Percentiles rank a stretch among this genome's conserved stretches.
phyloP scores from a whole-genome alignment of 345 rosid species.

The Acer saccharum region DNA sequence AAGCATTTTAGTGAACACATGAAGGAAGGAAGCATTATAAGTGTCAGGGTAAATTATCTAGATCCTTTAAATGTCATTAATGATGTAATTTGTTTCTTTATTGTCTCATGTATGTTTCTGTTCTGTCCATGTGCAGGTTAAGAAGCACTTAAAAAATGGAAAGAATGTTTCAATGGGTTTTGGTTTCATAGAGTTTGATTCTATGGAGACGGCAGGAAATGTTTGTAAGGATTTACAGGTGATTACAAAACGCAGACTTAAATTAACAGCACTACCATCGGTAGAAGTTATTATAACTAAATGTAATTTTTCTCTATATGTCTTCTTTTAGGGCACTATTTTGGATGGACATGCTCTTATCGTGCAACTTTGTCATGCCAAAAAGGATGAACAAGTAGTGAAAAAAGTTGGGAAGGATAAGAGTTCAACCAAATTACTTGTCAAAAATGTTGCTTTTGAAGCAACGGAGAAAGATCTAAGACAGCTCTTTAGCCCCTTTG shows the following conservation, averaged over 20 bases:
- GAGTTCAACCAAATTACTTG: slow-evolving; percentile 77
- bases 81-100: slow-evolving; percentile 17
- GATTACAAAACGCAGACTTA: slow-evolving; percentile 16
- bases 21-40: slow-evolving; percentile 70
- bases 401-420: slow-evolving; percentile 61
- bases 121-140: slow-evolving; percentile 52
- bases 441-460: slow-evolving; percentile 91
- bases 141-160: slow-evolving; percentile 77
- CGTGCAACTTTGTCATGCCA: slow-evolving; percentile 78
- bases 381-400: slow-evolving; percentile 56
- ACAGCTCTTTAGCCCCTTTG: slow-evolving; percentile 91
- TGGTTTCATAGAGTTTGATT: slow-evolving; percentile 53
- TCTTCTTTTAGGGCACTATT: slow-evolving; percentile 63
- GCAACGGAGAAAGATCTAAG: slow-evolving; percentile 89
- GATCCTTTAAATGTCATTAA: neutral
- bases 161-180: slow-evolving; percentile 85
- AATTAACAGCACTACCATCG: neutral
- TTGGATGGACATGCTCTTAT: slow-evolving; percentile 94
- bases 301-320: neutral
- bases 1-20: slow-evolving; percentile 66
- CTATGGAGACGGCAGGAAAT: slow-evolving; percentile 65
- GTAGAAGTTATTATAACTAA: neutral
- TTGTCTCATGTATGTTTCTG: slow-evolving; percentile 17
- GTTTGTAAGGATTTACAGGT: slow-evolving; percentile 79
- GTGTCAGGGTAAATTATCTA: slow-evolving; percentile 67